phyloP scores from a whole-genome alignment of 2,329 filamentous ascomycete species.

The Colletotrichum scovillei region DNA sequence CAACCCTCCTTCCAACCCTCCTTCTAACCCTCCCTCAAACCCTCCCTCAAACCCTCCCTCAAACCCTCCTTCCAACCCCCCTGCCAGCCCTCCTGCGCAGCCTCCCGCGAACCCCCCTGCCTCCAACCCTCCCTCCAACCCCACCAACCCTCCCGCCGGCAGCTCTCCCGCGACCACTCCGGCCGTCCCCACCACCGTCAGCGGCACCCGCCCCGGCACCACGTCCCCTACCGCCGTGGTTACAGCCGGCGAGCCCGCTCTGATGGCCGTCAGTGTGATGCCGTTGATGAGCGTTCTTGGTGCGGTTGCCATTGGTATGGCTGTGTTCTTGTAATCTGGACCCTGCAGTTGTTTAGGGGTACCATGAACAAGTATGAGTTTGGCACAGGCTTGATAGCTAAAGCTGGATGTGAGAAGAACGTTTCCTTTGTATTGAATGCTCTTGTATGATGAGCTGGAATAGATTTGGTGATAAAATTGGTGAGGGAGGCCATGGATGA shows the following conservation, averaged over 20 bases:
- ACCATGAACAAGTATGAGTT: no score
- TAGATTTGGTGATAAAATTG: neutral
- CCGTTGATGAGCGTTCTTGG: slow-evolving; percentile 14
- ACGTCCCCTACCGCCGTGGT: neutral
- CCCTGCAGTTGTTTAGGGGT: no score
- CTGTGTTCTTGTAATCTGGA: slow-evolving; percentile 5
- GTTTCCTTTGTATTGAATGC: neutral
- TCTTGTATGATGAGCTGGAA: neutral
- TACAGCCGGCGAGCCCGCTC: slow-evolving; percentile 2
- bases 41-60: neutral
- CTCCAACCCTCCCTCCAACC: neutral
- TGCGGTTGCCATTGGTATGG: slow-evolving; percentile 15
- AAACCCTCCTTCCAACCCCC: neutral
- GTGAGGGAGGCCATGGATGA: neutral
- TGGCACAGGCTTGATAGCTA: no score
- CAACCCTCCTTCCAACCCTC: neutral
- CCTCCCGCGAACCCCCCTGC: neutral
- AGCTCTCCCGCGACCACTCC: neutral
- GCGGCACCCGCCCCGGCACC: neutral
- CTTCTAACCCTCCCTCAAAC: neutral
- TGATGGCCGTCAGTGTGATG: neutral
- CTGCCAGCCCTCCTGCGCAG: no score
- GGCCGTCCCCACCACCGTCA: neutral
- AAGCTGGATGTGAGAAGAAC: no score
- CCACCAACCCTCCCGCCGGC: neutral